Evolutionary conservation across 2,329 filamentous ascomycete genomes (phyloP).

Genomic region (Botrytis pseudocinerea): DNA sequence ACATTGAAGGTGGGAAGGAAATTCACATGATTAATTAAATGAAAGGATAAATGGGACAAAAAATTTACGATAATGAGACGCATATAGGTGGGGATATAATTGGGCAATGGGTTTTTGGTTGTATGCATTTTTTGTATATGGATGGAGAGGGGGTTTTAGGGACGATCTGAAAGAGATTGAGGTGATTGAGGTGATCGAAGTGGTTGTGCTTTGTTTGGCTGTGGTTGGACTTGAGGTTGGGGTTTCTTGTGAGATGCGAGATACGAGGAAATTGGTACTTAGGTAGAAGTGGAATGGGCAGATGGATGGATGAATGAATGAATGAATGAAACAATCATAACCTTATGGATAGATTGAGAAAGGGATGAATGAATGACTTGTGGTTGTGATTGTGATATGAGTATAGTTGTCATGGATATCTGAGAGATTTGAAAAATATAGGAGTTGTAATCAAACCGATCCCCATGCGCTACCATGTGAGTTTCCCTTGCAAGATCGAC

Average conservation of each 20-base stretch:
- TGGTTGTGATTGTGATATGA: too few relatives aligned
- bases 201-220: neutral
- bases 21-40: neutral
- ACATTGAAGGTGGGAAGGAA: neutral
- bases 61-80: neutral
- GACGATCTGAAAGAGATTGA: neutral
- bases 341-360: neutral
- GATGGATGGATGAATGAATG: neutral
- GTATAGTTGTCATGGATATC: too few relatives aligned
- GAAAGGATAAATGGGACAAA: neutral
- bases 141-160: neutral
- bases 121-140: neutral
- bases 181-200: neutral
- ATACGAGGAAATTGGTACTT: neutral
- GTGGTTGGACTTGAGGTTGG: neutral
- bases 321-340: neutral
- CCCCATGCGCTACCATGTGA: too few relatives aligned
- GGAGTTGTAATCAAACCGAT: too few relatives aligned
- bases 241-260: neutral
- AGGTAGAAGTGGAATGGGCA: neutral
- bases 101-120: neutral
- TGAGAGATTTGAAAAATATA: too few relatives aligned
- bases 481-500: too few relatives aligned
- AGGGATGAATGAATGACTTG: neutral
- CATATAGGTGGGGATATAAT: neutral